Conservation (phyloP, 768 basidiomycete species). For the Crassisporium funariophilum region DNA sequence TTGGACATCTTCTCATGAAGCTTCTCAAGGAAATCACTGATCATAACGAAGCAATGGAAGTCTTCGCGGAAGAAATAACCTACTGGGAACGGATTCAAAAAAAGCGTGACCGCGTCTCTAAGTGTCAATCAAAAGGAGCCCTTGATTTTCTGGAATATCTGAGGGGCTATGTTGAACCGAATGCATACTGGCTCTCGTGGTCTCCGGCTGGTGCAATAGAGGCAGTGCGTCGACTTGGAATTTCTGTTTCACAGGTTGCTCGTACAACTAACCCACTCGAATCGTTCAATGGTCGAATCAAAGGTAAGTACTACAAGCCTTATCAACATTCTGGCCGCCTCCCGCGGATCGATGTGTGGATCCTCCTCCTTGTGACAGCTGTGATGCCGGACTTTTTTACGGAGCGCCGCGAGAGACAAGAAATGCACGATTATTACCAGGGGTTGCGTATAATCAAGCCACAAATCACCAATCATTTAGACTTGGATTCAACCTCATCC, state of each 20-base stretch:
- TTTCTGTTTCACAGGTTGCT: constrained; percentile 21
- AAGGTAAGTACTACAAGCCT: constrained; percentile 25
- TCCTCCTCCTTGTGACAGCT: constrained; percentile 16
- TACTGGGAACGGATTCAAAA: constrained; percentile 16
- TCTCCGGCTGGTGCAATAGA: constrained; percentile 26
- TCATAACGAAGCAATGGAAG: constrained; percentile 19
- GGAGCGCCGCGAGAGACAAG: constrained; percentile 2
- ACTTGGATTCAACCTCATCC: background rate
- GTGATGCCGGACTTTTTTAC: constrained; percentile 25
- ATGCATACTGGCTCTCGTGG: constrained; percentile 31
- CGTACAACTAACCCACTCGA: constrained; percentile 39
- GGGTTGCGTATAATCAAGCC: too few relatives aligned
- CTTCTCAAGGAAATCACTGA: constrained; percentile 24
- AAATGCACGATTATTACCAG: background rate
- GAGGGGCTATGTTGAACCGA: constrained; percentile 12
- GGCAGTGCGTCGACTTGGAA: constrained; percentile 24
- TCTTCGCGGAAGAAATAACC: constrained; percentile 15
- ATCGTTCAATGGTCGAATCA: constrained; percentile 34
- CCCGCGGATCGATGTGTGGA: constrained; percentile 21
- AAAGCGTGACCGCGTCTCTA: constrained; percentile 4
- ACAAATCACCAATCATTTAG: background rate
- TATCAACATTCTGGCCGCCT: too few relatives aligned
- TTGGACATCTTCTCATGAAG: constrained; percentile 20
- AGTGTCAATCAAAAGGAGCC: constrained; percentile 19
- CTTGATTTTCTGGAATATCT: constrained; percentile 24